phyloP scores from a whole-genome alignment of 345 rosid species.

The Adansonia digitata region DNA sequence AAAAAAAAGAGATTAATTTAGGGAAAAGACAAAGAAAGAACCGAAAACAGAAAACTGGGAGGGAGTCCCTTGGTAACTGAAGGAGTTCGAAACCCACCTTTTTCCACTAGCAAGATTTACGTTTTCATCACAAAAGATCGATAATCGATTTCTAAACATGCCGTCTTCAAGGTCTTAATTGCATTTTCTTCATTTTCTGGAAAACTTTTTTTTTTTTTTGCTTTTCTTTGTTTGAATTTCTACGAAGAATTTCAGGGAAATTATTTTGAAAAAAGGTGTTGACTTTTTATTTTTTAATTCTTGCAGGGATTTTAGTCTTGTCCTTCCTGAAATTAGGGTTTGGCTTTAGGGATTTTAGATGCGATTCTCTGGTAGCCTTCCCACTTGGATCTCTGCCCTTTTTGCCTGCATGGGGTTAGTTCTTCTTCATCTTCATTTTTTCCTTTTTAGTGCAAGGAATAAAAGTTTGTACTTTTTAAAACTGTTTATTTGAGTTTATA shows the following conservation, averaged over 20 bases:
- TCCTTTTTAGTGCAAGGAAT: background rate
- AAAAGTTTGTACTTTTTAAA: background rate
- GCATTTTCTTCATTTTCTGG: background rate
- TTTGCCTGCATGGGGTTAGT: conserved; percentile 68
- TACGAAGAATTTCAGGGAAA: background rate
- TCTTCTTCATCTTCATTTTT: conserved; percentile 5
- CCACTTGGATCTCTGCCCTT: conserved; percentile 49
- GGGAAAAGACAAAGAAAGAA: background rate
- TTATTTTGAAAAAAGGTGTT: background rate
- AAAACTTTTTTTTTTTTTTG: too few species aligned
- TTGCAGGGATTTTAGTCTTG: conserved; percentile 29
- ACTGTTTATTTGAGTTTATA: background rate
- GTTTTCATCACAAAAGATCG: background rate
- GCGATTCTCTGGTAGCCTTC: conserved; percentile 42
- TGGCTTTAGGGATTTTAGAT: conserved; percentile 40
- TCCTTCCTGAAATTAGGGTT: conserved; percentile 37
- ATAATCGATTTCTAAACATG: conserved; percentile 27
- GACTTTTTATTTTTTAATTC: background rate
- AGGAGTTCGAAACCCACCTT: conserved; percentile 12
- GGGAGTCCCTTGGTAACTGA: conserved; percentile 24
- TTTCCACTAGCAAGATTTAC: conserved; percentile 20
- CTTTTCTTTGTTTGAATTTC: background rate
- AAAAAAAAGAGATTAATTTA: background rate
- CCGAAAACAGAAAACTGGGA: background rate
- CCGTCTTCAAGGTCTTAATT: conserved; percentile 42